Percentiles rank a stretch among this genome's conserved stretches.
Conservation (phyloP, 2,329 filamentous ascomycete species). For the Calonectria naviculata region DNA sequence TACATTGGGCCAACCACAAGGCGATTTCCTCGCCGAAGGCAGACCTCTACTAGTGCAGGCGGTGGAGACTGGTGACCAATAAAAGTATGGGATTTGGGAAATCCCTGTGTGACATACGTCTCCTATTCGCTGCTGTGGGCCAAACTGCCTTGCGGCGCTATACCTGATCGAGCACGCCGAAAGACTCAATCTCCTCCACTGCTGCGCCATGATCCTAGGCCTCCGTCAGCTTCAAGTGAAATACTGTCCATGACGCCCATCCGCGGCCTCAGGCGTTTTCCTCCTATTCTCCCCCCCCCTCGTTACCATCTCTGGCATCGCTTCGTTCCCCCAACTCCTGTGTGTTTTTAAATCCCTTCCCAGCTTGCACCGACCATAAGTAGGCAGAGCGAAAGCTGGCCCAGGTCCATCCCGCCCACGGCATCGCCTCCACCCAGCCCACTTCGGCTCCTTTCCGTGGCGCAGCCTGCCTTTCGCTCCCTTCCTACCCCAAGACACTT, state of each 20-base stretch:
- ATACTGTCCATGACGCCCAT: slow-evolving; percentile 49
- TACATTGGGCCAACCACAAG: slow-evolving; percentile 48
- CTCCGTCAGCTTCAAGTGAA: slow-evolving; percentile 45
- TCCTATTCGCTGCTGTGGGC: slow-evolving; percentile 42
- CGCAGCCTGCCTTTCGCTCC: slow-evolving; percentile 15
- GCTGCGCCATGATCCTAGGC: slow-evolving; percentile 44
- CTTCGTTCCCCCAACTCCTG: background rate
- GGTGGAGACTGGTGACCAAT: slow-evolving; percentile 46
- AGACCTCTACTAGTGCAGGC: slow-evolving; percentile 39
- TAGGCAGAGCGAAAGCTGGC: slow-evolving; percentile 17
- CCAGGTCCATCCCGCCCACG: slow-evolving; percentile 6
- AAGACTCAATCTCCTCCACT: slow-evolving; percentile 50
- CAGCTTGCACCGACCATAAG: background rate
- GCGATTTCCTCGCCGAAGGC: slow-evolving; percentile 48
- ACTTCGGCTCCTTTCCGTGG: slow-evolving; percentile 6
- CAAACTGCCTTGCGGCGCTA: slow-evolving; percentile 41
- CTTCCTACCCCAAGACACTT: slow-evolving; percentile 10
- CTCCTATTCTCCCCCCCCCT: slow-evolving; percentile 29
- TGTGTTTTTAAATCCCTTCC: background rate
- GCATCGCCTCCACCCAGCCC: slow-evolving; percentile 9
- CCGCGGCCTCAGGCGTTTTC: slow-evolving; percentile 46
- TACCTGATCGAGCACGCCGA: slow-evolving; percentile 56
- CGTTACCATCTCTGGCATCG: slow-evolving; percentile 14
- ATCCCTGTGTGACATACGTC: background rate
- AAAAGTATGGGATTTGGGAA: background rate